Base-by-base conservation (phyloP, 1,139 yeast species). In the Scheffersomyces illinoinensis region DNA sequence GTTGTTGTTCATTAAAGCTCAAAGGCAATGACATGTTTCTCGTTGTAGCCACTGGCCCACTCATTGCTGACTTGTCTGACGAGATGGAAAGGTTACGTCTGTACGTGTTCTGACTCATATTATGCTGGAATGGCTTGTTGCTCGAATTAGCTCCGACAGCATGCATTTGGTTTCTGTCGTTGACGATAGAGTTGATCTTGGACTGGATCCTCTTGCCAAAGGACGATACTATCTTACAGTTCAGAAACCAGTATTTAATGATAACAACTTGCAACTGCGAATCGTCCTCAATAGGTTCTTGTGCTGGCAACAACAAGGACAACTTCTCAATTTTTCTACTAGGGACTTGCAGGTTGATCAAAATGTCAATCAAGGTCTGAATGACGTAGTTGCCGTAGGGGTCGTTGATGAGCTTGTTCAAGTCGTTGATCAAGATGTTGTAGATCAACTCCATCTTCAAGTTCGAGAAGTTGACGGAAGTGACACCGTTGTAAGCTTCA, bases 141-240 rank as follows among this genome's bases (percentile, higher is more conserved):
- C 17, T 14, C 17, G 43, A 12, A 14, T 12, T 33, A 12, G 43
- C 3, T 12, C 43, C 43, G 12, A 33, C 17, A 14, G 43, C 7
- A 33, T 33, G 43, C 43, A 33, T 5, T 2, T 48, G 51, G n/a
- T 21, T 21, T 48, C 51, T 48, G 21, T 48, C 51, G 54, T 63
- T 75, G 60, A 79, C 69, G 54, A 80, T 71, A 47, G 72, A 67
- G 59, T 78, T 78, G 61, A 81, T 78, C 64, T 81, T 81, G 66
- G 76, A 76, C 63, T 81, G 85, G 57, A 81, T 81, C 61, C 84
- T 71, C 63, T 80, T 81, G 50, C 85, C 84, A 66, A 76, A 81
- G 39, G 79, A 73, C 46, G 83, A 77, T 43, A 76, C 69, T 57
- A 81, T 79, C 66, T 78, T 79, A 64, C 83, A 79, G 65, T 78